phyloP scores from a whole-genome alignment of 129 eudicot genomes.

The Solidago caesia region DNA sequence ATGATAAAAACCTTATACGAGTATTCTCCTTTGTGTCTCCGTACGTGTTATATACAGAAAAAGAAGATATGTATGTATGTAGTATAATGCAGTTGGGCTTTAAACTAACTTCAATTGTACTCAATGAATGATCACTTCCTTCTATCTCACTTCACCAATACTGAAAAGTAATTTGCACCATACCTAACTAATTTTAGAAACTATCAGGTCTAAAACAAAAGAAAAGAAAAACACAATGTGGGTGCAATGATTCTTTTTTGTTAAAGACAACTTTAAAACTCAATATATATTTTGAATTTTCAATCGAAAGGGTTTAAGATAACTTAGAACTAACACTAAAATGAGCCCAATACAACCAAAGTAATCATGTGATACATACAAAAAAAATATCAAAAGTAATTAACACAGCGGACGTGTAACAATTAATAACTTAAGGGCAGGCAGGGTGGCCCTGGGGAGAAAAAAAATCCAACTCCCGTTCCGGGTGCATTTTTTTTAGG shows the following conservation, averaged over 20 bases:
- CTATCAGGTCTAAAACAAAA: slow-evolving; percentile 1
- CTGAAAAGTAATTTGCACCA: slow-evolving; percentile 33
- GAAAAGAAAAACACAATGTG: slow-evolving; percentile 6
- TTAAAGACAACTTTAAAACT: not conserved
- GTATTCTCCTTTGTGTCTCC: not conserved
- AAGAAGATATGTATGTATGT: not conserved
- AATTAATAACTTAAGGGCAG: no score
- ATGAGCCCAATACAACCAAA: no score
- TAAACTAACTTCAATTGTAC: slow-evolving; percentile 46
- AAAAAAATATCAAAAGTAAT: no score
- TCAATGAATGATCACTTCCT: slow-evolving; percentile 53
- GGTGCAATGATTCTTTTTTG: slow-evolving; percentile 15
- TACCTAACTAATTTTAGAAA: slow-evolving; percentile 35
- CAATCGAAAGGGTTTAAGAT: not conserved
- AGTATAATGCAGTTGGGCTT: not conserved
- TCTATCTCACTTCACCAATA: slow-evolving; percentile 39
- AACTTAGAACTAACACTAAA: no score
- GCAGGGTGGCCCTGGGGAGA: no score
- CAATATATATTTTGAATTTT: not conserved
- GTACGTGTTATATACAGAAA: not conserved
- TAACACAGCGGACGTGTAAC: no score
- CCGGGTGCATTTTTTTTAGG: no score
- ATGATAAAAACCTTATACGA: no score
- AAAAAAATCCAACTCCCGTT: no score
- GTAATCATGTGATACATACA: no score